A percentile compares a stretch with the other conserved stretches of the same genome.
Conservation (phyloP, 208 protist species). For the Acanthamoeba castellanii region DNA sequence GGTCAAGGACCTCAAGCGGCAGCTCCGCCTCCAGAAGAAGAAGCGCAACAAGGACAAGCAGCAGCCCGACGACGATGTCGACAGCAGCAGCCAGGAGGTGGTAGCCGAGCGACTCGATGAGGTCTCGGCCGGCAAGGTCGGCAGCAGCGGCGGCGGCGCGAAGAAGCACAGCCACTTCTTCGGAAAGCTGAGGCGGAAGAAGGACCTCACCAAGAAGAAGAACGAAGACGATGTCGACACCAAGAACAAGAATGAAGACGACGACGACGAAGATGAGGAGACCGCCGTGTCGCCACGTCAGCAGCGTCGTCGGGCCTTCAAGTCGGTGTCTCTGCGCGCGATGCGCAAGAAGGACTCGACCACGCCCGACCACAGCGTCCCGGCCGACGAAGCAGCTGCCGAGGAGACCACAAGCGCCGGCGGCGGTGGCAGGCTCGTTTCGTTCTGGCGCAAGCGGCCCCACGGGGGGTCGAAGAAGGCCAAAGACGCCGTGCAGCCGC, state of each 20-base stretch:
- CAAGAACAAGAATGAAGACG: background rate
- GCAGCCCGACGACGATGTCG: background rate
- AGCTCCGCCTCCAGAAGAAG: conserved; percentile 1
- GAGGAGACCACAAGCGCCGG: too few relatives aligned
- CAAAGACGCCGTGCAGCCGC: too few relatives aligned
- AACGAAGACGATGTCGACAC: background rate
- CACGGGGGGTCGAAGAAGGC: too few relatives aligned
- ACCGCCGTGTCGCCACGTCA: background rate
- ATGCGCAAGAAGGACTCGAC: background rate
- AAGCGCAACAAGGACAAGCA: background rate
- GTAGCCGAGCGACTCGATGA: background rate
- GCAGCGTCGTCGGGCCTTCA: background rate
- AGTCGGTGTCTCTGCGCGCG: background rate
- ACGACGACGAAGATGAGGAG: too few relatives aligned
- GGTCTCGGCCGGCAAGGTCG: background rate
- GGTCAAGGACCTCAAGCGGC: conserved; percentile 2
- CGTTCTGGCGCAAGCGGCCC: too few relatives aligned
- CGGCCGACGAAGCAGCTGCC: too few relatives aligned
- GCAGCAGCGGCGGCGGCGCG: too few relatives aligned
- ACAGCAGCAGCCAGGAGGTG: background rate
- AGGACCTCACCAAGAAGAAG: background rate
- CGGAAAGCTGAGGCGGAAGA: background rate
- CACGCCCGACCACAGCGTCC: background rate
- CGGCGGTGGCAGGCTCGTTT: too few relatives aligned
- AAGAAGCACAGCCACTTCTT: background rate